A percentile compares a stretch with the other conserved stretches of the same genome.
These are phyloP conservation scores for Prunus armeniaca DNA, from an alignment of 306 rosid species.

Conservation along the genomic window DNA sequence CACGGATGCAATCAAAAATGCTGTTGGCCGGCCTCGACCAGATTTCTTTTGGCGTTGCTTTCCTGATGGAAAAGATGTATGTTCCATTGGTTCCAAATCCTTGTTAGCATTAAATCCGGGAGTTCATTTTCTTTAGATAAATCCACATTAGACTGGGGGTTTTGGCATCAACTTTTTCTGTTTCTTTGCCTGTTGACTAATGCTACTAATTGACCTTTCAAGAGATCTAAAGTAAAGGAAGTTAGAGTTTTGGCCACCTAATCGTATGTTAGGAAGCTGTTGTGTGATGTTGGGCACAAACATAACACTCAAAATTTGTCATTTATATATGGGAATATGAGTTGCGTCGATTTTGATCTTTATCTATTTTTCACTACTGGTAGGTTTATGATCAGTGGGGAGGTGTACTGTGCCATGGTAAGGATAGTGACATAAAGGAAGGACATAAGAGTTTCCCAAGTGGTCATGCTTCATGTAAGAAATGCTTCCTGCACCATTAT, in stretches of 20 bases:
- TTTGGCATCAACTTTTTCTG: neutral
- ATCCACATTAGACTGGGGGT: too few relatives aligned
- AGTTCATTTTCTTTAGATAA: neutral
- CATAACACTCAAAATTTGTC: too few relatives aligned
- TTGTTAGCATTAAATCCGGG: neutral
- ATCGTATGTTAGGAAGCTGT: neutral
- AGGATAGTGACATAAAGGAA: slow-evolving; percentile 68
- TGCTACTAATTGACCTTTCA: too few relatives aligned
- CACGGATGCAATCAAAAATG: slow-evolving; percentile 81
- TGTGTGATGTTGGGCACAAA: too few relatives aligned
- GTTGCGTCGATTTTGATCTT: neutral
- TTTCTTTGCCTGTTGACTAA: too few relatives aligned
- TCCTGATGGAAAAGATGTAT: slow-evolving; percentile 74
- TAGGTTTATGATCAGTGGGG: slow-evolving; percentile 67
- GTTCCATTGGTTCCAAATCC: neutral
- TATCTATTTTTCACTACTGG: neutral
- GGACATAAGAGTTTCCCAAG: slow-evolving; percentile 98
- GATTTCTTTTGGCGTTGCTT: slow-evolving; percentile 99
- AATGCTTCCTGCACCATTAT: slow-evolving; percentile 7
- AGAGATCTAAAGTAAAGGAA: neutral
- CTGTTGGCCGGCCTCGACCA: slow-evolving; percentile 94
- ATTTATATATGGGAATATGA: neutral
- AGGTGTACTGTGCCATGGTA: slow-evolving; percentile 73
- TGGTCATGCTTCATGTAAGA: slow-evolving; percentile 89
- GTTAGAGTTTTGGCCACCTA: neutral